Evolutionary conservation across 371 early-diverging fungal species (phyloP), one percentile per base, ranked within the genome.

Genomic region (Mortierella sp.): DNA sequence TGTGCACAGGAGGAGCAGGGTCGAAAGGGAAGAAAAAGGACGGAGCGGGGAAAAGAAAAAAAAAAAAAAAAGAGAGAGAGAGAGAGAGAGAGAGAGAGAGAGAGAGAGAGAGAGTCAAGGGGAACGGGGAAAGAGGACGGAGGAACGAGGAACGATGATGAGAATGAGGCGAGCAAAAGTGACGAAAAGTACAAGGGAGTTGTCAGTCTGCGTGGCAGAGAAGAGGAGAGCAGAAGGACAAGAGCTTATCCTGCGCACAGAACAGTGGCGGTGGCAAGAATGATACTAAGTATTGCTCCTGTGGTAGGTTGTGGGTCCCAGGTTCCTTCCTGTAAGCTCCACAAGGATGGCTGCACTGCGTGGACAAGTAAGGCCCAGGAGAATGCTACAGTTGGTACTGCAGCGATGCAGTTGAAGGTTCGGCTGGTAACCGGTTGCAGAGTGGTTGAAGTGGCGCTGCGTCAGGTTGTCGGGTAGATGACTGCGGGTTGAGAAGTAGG

Each of bases 71-170:
- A 19, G 29, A 61, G 16, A 23, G 48, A 48, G n/a, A 46, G n/a
- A 62, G 16, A 4, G 60, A 50, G 30, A 16, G 25, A 7, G 30
- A 61, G 18, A 43, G 52, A 7, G 52, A 59, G 25, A 23, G 50
- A 7, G 52, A 44, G 45, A 46, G 57, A 14, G 56, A 23, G 44
- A n/a, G 45, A 60, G 60, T 23, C 28, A n/a, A 51, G n/a, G 51
- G 52, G 12, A 37, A 63, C n/a, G 23, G 58, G 43, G 58, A 29
- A 30, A 51, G 66, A 21, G 48, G 12, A 6, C 21, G 48, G n/a
- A 51, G 37, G 12, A 62, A 52, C 25, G 52, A 30, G 23, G 28
- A 60, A 12, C 23, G 46, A 15, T 7, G 44, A 6, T 21, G 44
- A 23, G 44, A 29, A 46, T 45, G 43, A 23, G 43, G 23, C 14